Evolutionary conservation across 2,329 filamentous ascomycete species (phyloP), one percentile per base, ranked within the genome.

Genomic region (Calonectria multiphialidica): DNA sequence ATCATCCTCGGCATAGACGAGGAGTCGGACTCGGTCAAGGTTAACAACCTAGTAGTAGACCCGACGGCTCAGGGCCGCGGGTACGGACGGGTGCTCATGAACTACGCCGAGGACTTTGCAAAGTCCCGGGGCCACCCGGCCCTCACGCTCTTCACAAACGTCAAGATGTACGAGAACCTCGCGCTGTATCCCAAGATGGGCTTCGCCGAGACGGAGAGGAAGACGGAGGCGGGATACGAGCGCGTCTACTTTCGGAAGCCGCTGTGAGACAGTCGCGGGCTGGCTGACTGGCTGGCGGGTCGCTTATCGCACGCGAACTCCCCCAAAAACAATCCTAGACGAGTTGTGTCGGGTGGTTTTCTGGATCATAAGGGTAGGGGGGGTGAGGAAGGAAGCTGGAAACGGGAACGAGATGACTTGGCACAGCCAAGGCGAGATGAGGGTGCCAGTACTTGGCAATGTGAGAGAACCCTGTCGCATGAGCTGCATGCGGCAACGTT

Each of bases 81-180:
- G 0, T 82, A 81, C 0, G 83, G 79, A 16, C 80, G 74, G 1
- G 71, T 79, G 0, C 75, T 84, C 21, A 82, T 80, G 72, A 79
- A 80, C 1, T 80, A 81, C 53, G 81, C 80, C 0, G 81, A 78
- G 33, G 78, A 80, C 0, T 77, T 80, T 6, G 80, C 82, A 4
- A 71, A 72, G 37, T 73, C 75, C 9, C 78, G 72, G 3, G 73
- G 76, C 0, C 73, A 75, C 1, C 71, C 25, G 2, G 79, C 79
- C 0, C 62, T 81, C 42, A 77, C 74, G n/a, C 70, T 85, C 12
- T 84, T 77, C 40, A 82, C 81, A 0, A 84, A 82, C 40, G 79
- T 82, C 10, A 81, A 77, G 59, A 84, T 84, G 78, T 79, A 80
- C 40, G 83, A 85, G 21, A 82, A 83, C 33, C 40, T 82, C 13